Conservation (phyloP, 2,329 filamentous ascomycete genomes). For the Colletotrichum sp. region DNA sequence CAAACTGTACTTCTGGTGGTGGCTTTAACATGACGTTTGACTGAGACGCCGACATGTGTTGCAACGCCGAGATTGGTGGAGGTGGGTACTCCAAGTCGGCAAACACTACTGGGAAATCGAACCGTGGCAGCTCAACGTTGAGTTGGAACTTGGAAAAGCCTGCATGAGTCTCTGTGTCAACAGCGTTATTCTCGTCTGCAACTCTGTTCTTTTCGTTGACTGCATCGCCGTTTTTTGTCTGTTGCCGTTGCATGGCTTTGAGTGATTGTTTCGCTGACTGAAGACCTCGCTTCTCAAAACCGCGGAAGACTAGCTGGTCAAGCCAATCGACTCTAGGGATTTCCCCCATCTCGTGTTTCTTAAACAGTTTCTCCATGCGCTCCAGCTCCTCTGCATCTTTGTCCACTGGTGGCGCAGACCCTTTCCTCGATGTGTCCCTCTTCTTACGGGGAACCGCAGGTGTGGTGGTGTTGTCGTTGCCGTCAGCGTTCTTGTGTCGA, state of each 20-base stretch:
- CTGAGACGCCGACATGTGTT: constrained; percentile 66
- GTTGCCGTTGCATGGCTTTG: constrained; percentile 60
- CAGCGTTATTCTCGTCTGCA: constrained; percentile 26
- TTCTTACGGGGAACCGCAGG: constrained; percentile 69
- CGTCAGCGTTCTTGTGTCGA: constrained; percentile 83
- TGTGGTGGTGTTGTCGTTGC: constrained; percentile 79
- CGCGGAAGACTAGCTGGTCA: constrained; percentile 91
- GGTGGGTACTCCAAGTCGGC: constrained; percentile 91
- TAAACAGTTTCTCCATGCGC: constrained; percentile 86
- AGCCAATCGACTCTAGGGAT: constrained; percentile 94
- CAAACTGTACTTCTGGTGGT: constrained; percentile 86
- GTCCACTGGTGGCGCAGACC: constrained; percentile 58
- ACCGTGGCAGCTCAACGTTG: constrained; percentile 90
- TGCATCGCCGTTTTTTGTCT: constrained; percentile 44
- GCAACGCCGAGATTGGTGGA: constrained; percentile 79
- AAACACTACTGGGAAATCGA: constrained; percentile 95
- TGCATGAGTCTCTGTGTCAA: constrained; percentile 50
- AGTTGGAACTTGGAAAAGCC: constrained; percentile 73
- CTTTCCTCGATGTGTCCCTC: constrained; percentile 52
- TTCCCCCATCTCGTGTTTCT: constrained; percentile 98
- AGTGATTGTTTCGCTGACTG: constrained; percentile 69
- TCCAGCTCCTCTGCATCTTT: constrained; percentile 86
- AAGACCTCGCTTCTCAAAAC: constrained; percentile 78
- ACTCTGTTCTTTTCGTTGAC: constrained; percentile 32
- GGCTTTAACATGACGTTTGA: constrained; percentile 77